Evolutionary conservation across 176 grass and related monocot species (phyloP), one percentile per base, ranked within the genome.

Genomic region (Aegilops bicornis): DNA sequence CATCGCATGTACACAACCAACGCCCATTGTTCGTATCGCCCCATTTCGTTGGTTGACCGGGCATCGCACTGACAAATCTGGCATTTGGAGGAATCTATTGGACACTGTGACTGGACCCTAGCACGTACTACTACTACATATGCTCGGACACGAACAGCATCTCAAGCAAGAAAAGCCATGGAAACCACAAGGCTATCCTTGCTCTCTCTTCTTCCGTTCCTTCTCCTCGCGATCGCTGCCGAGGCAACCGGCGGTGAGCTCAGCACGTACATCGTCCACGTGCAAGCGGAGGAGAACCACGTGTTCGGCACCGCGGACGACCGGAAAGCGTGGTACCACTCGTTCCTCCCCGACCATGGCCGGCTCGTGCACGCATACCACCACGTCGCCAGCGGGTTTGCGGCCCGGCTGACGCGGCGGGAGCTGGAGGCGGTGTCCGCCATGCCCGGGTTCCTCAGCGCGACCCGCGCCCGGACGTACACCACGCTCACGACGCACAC

Each of bases 201-300:
- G 24, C 7, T 76, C 25, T 76, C 7, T 4, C 45, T 76, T 48
- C 43, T 76, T 10, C 24, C 25, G n/a, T 30, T 50, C 23, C 23
- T 76, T 16, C 83, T 85, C 83, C 27, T 85, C 11, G 42, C 82
- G 5, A 8, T 14, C 10, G 25, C 31, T 15, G 37, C 25, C 16
- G 71, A 6, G 15, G 8, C 20, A 10, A 10, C 31, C 32, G 73
- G 8, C 16, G 63, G 56, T 10, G 76, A 27, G 47, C 64, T 58
- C 16, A 5, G 5, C 2, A 79, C 75, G 15, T 79, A 30, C 84
- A 86, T 86, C 74, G 84, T 86, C 42, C 75, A 86, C 63, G 84
- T 86, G 75, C 63, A 86, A 7, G 32, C 75, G 9, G 20, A 25
- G 14, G 32, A 50, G 1, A 20, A 68, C 45, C 64, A 1, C 13